Percentiles rank a stretch among this genome's conserved stretches.
Conservation (phyloP, 257 asterid species). For the Nyctanthes arbortristis region DNA sequence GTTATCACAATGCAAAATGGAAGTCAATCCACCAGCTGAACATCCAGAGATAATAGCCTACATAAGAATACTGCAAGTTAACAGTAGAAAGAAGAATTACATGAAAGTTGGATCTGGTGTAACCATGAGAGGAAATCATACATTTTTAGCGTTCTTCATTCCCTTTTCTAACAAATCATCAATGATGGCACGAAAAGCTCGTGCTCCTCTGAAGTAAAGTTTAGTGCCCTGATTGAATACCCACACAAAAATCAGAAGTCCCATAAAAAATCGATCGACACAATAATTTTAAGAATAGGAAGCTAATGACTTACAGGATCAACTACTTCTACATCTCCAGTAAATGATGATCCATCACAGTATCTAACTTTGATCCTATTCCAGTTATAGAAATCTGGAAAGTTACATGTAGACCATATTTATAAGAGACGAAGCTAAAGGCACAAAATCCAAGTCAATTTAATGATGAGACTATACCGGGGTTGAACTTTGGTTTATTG, state of each 20-base stretch:
- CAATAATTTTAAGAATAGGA: background rate
- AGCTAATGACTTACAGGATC: constrained; percentile 45
- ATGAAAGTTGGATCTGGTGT: background rate
- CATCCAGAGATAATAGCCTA: constrained; percentile 95
- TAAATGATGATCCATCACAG: constrained; percentile 65
- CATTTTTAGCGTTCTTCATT: constrained; percentile 10
- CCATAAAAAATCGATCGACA: background rate
- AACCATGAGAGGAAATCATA: constrained; percentile 6
- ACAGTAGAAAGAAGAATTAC: background rate
- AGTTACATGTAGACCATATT: background rate
- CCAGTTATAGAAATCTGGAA: constrained; percentile 60
- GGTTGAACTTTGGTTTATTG: constrained; percentile 63
- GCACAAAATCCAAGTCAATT: background rate
- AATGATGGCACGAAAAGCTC: constrained; percentile 47
- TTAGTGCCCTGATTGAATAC: constrained; percentile 38
- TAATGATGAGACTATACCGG: constrained; percentile 45
- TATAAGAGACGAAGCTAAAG: background rate
- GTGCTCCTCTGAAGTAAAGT: constrained; percentile 57
- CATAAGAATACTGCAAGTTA: background rate
- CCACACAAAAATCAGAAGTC: background rate
- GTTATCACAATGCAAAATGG: constrained; percentile 80
- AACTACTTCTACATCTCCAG: constrained; percentile 59
- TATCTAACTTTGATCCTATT: constrained; percentile 48
- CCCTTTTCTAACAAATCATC: constrained; percentile 33
- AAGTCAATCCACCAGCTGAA: constrained; percentile 90